Base-by-base conservation (phyloP, 2,329 filamentous ascomycete species). In the Sporothrix euskadiensis region DNA sequence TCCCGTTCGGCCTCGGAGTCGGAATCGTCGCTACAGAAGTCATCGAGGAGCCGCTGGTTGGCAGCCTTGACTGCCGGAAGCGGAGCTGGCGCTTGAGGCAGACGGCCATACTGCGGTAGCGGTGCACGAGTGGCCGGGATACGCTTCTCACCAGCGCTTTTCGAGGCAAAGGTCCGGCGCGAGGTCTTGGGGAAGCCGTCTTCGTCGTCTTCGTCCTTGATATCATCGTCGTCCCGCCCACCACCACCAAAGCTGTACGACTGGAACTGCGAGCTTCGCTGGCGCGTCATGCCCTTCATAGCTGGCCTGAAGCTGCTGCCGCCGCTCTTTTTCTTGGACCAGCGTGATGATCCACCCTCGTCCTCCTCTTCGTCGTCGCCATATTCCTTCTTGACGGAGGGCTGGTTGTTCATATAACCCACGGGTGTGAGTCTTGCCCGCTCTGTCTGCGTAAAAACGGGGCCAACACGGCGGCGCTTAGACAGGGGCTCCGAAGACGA, bases 201-300 rank as follows among this genome's bases (percentile, higher is more conserved):
- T 7, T 61, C 49, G 5, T 68, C 49, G 7, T 39, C n/a, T n/a
- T 71, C 69, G 3, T 41, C 32, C 19, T 74, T 52, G 12, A 57
- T 35, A 16, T 26, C 22, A 3, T 30, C 32, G 1, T 69, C 71
- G 16, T 26, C 44, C 3, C 52, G 68, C 9, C 68, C 39, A 6
- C 61, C 74, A n/a, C 69, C 71, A 2, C 30, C 39, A 52, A 77
- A 77, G 41, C 56, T 73, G 61, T 77, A 76, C 4, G 75, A 71
- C 59, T 76, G 75, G 19, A 70, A 75, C 39, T 77, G 76, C 16
- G 76, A 75, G 44, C 72, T 75, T 52, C 76, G 32, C 69, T 74
- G 72, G 54, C 72, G 73, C 14, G 76, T 77, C 75, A 75, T 71
- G 39, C 75, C 76, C 41, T 77, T 77, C 30, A 73, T 47, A 9